A percentile compares a stretch with the other conserved stretches of the same genome.
Evolutionary conservation across 371 early-diverging fungal species (phyloP).

Genomic region (Mucor ambiguus): DNA sequence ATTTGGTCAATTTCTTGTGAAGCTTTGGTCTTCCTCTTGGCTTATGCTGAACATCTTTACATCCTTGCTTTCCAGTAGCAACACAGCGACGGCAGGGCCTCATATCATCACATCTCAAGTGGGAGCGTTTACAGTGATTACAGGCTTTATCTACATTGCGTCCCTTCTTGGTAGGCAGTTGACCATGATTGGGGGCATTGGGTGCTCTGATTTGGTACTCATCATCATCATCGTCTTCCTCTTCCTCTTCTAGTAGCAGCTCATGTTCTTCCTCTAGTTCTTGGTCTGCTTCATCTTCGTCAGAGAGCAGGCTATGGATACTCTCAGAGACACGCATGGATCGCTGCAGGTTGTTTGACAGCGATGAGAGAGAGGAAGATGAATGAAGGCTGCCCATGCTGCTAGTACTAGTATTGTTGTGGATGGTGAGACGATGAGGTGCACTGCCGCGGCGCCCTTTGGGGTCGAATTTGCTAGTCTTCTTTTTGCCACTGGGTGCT

Average conservation of each 20-base stretch:
- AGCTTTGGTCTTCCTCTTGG: slow-evolving; percentile 42
- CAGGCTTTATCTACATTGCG: slow-evolving; percentile 51
- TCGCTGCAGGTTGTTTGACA: slow-evolving; percentile 23
- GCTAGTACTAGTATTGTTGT: background rate
- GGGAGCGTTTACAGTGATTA: slow-evolving; percentile 50
- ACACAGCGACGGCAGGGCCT: slow-evolving; percentile 47
- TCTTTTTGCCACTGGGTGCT: background rate
- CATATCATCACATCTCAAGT: slow-evolving; percentile 45
- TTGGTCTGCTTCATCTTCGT: slow-evolving; percentile 14
- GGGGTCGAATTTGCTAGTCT: background rate
- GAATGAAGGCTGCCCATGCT: slow-evolving; percentile 14
- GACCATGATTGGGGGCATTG: background rate
- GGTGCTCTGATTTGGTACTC: slow-evolving; percentile 16
- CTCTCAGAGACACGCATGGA: slow-evolving; percentile 26
- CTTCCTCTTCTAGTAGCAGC: slow-evolving; percentile 1
- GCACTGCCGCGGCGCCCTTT: slow-evolving; percentile 13
- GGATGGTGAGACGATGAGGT: slow-evolving; percentile 7
- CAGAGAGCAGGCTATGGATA: slow-evolving; percentile 10
- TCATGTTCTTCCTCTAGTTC: slow-evolving; percentile 11
- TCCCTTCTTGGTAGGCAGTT: slow-evolving; percentile 28
- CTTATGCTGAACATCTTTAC: slow-evolving; percentile 50
- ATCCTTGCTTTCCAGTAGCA: slow-evolving; percentile 45
- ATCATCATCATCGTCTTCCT: slow-evolving; percentile 33
- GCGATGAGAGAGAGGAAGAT: slow-evolving; percentile 24
- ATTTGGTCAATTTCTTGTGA: slow-evolving; percentile 3